A percentile compares a stretch with the other conserved stretches of the same genome.
These are phyloP conservation scores for Colletotrichum tofieldiae DNA, from an alignment of 2,329 filamentous ascomycete genomes.

Conservation along the genomic window DNA sequence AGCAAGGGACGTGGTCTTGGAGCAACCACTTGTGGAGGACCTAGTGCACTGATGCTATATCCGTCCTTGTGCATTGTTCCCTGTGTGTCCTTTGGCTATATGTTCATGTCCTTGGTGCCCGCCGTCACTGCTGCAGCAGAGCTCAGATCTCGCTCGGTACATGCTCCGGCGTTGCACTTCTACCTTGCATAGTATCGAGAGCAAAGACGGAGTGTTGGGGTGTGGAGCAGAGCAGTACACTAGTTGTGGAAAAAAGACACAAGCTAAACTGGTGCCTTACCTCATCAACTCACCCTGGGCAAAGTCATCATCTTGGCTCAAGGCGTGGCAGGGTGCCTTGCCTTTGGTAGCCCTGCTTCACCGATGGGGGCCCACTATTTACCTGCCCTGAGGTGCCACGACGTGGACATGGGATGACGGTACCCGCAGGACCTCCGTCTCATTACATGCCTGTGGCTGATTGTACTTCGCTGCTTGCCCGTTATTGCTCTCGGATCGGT, in stretches of 20 bases:
- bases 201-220: neutral
- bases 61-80: neutral
- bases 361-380: neutral
- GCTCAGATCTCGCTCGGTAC: neutral
- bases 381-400: neutral
- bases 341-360: neutral
- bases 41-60: neutral
- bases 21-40: neutral
- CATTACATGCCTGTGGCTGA: neutral
- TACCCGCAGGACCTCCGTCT: constrained; percentile 1
- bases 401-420: neutral
- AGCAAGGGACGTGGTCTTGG: neutral
- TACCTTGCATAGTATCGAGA: no score
- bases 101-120: neutral
- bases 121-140: constrained; percentile 3
- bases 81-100: neutral
- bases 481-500: neutral
- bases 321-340: neutral
- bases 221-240: no score
- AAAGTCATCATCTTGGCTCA: neutral
- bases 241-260: neutral
- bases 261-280: neutral
- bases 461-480: neutral
- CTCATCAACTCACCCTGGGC: neutral
- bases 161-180: neutral